Evolutionary conservation across 257 asterid genomes (phyloP), one percentile per base, ranked within the genome.

Genomic region (Scutellaria barbata): DNA sequence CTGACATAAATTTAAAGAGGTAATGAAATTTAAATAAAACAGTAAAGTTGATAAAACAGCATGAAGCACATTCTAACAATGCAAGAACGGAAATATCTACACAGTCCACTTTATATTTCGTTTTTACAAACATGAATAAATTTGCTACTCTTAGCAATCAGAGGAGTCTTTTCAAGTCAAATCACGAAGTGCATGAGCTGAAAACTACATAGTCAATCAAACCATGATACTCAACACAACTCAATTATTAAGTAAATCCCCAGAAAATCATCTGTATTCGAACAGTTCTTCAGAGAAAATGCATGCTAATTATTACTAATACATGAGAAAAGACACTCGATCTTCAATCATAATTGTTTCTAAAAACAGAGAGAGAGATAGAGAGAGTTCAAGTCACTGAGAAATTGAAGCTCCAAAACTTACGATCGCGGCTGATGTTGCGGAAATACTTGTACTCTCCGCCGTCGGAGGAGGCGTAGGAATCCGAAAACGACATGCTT

Each of bases 341-440:
- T 42, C 41, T 42, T 25, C 48, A 51, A 51, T 53, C 54, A 41
- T 0, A 18, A 45, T 10, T 16, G 48, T 50, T 30, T 39, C 48
- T 41, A 46, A 14, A 16, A 55, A 53, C 11, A 37, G 39, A 46
- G 11, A 12, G n/a, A 37, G 35, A 54, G 11, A 9, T 30, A 43
- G 35, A 30, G 5, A 30, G 5, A 30, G 3, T 30, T 30, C 4
- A 42, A 41, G 68, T 47, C 39, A 55, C 22, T 25, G 58, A 57
- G 69, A 67, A 40, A 30, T 10, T 10, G 25, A 55, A 22, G 66
- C 41, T 5, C 63, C 59, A 71, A 48, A 41, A 69, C 85, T 81
- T 87, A 91, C 96, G 81, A 54, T 89, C 90, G 60, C 97, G 96
- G 86, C 92, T 85, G 84, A 81, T 72, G 77, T 87, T 95, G 71